Base-by-base conservation (phyloP, 805 yeast species). In the Candida montana region DNA sequence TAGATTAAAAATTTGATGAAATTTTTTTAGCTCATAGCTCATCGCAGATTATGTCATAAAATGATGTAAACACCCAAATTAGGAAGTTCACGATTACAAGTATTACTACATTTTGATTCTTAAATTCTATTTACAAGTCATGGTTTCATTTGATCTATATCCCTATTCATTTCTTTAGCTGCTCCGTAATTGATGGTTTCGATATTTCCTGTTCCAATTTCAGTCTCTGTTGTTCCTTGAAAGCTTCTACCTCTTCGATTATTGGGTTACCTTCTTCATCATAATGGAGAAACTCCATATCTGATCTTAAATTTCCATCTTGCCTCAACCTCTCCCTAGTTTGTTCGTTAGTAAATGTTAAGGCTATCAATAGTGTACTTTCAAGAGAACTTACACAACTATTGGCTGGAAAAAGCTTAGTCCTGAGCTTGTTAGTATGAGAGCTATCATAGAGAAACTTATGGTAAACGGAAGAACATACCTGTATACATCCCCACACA, bases 371-470 rank as follows among this genome's bases (percentile, higher is more conserved):
- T 3, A 15, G 13, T 10, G 13, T 24, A 28, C 11, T 17, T 26
- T 39, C 40, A n/a, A n/a, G n/a, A n/a, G n/a, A n/a, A 73, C 81
- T 54, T 67, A 75, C 80, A 83, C 72, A 3, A 84, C 73, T 15
- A 84, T 58, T 2, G 95, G 95, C 51, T 81, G 81, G 67, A 86
- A 84, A 62, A 84, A 84, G 55, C 72, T 76, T 42, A 77, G 62
- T 3, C 85, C 86, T 61, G 15, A 5, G 12, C 5, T 8, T 10
- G 39, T 26, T 35, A 36, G 45, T 39, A 26, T 8, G 11, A 26
- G n/a, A 5, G 7, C 29, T 13, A 23, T 7, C 13, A 19, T 11
- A 18, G 33, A 28, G 17, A 27, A 8, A n/a, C 8, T 11, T 17
- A 6, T 12, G 17, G 16, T 9, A 18, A 33, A 7, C 15, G n/a